Conservation (phyloP, 1,284 basidiomycete genomes). For the Microbotryum intermedium region DNA sequence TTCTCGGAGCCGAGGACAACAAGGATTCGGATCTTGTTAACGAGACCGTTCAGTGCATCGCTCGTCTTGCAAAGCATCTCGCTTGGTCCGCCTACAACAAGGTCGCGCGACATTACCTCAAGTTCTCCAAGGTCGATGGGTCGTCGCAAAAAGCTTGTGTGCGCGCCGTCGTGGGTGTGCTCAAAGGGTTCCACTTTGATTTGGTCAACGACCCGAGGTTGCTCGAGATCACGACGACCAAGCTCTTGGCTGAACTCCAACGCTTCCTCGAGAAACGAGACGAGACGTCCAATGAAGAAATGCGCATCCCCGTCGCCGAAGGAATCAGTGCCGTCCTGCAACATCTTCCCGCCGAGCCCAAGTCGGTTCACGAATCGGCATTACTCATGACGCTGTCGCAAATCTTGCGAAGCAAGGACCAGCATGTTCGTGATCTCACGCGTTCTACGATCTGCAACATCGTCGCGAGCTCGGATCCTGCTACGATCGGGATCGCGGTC, state of each 20-base stretch:
- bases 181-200: slow-evolving; percentile 87
- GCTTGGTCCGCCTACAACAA: slow-evolving; percentile 79
- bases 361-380: slow-evolving; percentile 65
- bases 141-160: slow-evolving; percentile 73
- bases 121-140: slow-evolving; percentile 60
- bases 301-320: slow-evolving; percentile 78
- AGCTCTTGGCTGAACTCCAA: slow-evolving; percentile 63
- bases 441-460: slow-evolving; percentile 81
- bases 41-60: slow-evolving; percentile 73
- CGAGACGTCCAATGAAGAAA: slow-evolving; percentile 60
- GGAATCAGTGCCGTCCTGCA: slow-evolving; percentile 79
- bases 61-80: slow-evolving; percentile 60
- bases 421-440: slow-evolving; percentile 83
- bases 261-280: slow-evolving; percentile 73
- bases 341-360: slow-evolving; percentile 61
- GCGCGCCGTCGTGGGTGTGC: slow-evolving; percentile 72
- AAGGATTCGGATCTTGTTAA: slow-evolving; percentile 85
- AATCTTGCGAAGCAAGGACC: slow-evolving; percentile 81
- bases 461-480: slow-evolving; percentile 61
- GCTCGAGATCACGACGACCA: slow-evolving; percentile 20
- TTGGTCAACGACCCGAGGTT: slow-evolving; percentile 21
- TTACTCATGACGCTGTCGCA: slow-evolving; percentile 79
- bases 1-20: slow-evolving; percentile 55
- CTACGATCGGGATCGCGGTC: slow-evolving; percentile 64
- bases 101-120: slow-evolving; percentile 74